Percentiles rank a stretch among this genome's conserved stretches.
These are phyloP conservation scores for Fusarium sambucinum DNA, from an alignment of 2,329 filamentous ascomycete genomes.

Conservation along the genomic window DNA sequence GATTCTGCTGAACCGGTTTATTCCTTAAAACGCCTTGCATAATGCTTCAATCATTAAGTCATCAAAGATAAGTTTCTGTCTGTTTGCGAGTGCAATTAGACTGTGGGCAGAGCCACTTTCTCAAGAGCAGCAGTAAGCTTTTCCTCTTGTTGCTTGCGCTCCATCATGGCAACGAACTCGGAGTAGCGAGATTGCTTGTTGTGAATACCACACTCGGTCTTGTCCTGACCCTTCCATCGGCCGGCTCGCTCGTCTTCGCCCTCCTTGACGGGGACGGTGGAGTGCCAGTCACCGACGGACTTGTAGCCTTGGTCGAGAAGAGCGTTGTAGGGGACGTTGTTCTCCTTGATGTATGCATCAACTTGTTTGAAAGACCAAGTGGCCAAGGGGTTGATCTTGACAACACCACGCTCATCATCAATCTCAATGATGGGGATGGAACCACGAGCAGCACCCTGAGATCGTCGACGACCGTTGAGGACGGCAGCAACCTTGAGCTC, in stretches of 20 bases:
- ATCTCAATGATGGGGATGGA: constrained; percentile 92
- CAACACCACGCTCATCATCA: constrained; percentile 85
- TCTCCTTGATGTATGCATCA: constrained; percentile 84
- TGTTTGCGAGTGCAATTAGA: constrained; percentile 43
- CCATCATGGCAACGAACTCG: constrained; percentile 81
- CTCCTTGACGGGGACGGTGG: constrained; percentile 87
- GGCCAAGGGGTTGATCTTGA: constrained; percentile 98
- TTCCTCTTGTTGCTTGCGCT: constrained; percentile 72
- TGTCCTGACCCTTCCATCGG: constrained; percentile 94
- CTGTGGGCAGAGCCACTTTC: constrained; percentile 47
- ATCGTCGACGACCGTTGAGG: constrained; percentile 89
- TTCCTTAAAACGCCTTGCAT: constrained; percentile 45
- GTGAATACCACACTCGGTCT: constrained; percentile 99
- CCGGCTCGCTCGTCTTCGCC: constrained; percentile 96
- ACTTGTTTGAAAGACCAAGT: constrained; percentile 95
- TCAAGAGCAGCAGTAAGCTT: constrained; percentile 49
- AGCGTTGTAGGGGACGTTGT: constrained; percentile 93
- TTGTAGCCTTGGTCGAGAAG: constrained; percentile 96
- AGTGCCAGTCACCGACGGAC: constrained; percentile 98
- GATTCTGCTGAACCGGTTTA: constrained; percentile 29
- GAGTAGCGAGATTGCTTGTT: constrained; percentile 96
- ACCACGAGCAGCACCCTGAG: constrained; percentile 92
- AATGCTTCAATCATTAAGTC: constrained; percentile 50
- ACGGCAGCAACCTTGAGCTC: constrained; percentile 91
- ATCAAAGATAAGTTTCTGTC: constrained; percentile 36